phyloP scores from a whole-genome alignment of 1,284 basidiomycete genomes.

The Macrocystidia cucumis region DNA sequence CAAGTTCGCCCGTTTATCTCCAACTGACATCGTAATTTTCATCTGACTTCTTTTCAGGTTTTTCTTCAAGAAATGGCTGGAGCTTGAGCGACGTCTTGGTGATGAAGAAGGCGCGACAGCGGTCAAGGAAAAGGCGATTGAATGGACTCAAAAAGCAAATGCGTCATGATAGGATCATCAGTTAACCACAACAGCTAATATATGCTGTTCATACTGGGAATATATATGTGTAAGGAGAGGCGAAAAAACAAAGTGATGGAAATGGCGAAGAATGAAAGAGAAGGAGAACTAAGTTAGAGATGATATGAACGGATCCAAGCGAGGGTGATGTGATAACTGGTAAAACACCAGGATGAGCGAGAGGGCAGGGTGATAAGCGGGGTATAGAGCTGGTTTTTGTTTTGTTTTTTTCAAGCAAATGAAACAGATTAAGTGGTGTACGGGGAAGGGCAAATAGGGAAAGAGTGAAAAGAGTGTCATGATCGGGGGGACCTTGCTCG shows the following conservation, averaged over 20 bases:
- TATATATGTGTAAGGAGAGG: conserved; percentile 26
- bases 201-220: conserved; percentile 20
- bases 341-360: conserved; percentile 18
- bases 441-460: no score
- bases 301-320: conserved; percentile 43
- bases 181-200: conserved; percentile 16
- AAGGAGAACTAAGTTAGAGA: conserved; percentile 32
- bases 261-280: conserved; percentile 26
- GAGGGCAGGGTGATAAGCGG: conserved; percentile 40
- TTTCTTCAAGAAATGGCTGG: conserved; percentile 98
- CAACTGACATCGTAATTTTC: conserved; percentile 12
- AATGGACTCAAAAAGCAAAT: conserved; percentile 70
- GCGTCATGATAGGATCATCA: conserved; percentile 20
- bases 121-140: conserved; percentile 86
- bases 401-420: no score
- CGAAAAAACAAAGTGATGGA: conserved; percentile 18
- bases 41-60: conserved; percentile 36
- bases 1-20: conserved; percentile 44
- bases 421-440: conserved; percentile 15
- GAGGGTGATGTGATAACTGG: conserved; percentile 28
- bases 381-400: conserved; percentile 43
- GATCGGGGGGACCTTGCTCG: conserved; percentile 59
- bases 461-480: conserved; percentile 36
- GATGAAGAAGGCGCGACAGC: conserved; percentile 76
- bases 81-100: conserved; percentile 81